Evolutionary conservation across 2,329 filamentous ascomycete species (phyloP).

Genomic region (Penicillium italicum): DNA sequence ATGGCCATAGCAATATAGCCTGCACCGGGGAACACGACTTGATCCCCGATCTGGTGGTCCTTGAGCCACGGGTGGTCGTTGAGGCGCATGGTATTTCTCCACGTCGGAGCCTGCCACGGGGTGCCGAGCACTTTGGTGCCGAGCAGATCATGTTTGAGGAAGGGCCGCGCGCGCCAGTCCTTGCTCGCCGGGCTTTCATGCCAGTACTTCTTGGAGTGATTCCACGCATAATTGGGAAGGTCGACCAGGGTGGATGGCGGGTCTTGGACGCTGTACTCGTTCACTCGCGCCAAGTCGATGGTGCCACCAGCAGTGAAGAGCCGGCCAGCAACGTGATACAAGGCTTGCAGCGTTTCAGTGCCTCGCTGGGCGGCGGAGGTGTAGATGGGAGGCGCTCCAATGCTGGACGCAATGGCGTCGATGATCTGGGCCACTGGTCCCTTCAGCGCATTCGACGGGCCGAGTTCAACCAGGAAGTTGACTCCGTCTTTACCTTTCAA

Average conservation of each 20-base stretch:
- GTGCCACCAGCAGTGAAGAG: background rate
- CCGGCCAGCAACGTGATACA: background rate
- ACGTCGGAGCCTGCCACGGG: slow-evolving; percentile 5
- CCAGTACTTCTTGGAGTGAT: no score
- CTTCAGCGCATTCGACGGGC: background rate
- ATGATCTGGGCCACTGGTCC: background rate
- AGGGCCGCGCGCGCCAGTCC: no score
- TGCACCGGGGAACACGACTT: no score
- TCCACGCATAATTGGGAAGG: no score
- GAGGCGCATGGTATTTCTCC: no score
- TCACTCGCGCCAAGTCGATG: background rate
- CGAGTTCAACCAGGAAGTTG: background rate
- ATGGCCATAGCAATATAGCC: no score
- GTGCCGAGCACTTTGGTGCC: slow-evolving; percentile 28
- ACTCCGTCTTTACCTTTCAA: background rate
- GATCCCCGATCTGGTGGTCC: no score
- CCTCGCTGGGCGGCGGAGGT: background rate
- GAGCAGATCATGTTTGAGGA: slow-evolving; percentile 19
- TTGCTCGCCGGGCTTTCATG: no score
- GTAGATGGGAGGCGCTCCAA: background rate
- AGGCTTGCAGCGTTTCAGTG: background rate
- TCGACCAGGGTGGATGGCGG: no score
- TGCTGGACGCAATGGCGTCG: background rate
- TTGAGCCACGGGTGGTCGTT: no score
- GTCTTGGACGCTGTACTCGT: background rate